Conservation (phyloP, 352 stramenopile species). For the Phytophthora podocarpi region DNA sequence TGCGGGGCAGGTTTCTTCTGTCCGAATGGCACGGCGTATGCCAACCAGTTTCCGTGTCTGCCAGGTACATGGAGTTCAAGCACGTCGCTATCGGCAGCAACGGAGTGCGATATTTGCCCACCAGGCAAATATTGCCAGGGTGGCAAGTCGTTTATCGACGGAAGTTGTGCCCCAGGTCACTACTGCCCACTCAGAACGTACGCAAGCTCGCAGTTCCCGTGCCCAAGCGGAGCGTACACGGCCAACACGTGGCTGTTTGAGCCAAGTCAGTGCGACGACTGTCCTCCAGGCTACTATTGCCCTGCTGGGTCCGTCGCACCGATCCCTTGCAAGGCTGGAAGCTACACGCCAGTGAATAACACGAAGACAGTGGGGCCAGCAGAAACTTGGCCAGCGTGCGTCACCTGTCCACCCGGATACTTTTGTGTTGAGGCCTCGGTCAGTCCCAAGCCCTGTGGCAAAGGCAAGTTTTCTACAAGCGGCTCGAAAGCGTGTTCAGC, state of each 20-base stretch:
- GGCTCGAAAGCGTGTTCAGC: conserved; percentile 60
- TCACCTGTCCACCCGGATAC: conserved; percentile 79
- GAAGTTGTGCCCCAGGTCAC: conserved; percentile 75
- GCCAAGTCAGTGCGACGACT: conserved; percentile 77
- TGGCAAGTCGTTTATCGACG: conserved; percentile 77
- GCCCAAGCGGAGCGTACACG: conserved; percentile 85
- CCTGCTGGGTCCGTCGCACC: conserved; percentile 61
- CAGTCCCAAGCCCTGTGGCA: conserved; percentile 68
- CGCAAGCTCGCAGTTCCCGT: conserved; percentile 72
- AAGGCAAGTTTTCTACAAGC: conserved; percentile 60
- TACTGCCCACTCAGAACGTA: conserved; percentile 89
- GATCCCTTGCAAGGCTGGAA: conserved; percentile 76
- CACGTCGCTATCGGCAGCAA: conserved; percentile 56
- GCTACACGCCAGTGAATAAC: conserved; percentile 74
- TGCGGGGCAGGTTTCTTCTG: conserved; percentile 84
- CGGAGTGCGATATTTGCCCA: conserved; percentile 82
- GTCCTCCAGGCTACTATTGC: conserved; percentile 79
- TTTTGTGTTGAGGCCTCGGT: conserved; percentile 77
- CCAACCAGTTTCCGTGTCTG: conserved; percentile 81
- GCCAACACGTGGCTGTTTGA: conserved; percentile 78
- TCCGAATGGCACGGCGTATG: conserved; percentile 72
- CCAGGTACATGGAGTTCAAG: conserved; percentile 89
- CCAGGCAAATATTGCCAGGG: conserved; percentile 88
- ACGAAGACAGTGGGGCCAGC: conserved; percentile 69
- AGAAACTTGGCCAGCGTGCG: conserved; percentile 62